These are phyloP conservation scores for Colletotrichum sp. DNA, from an alignment of 2,329 filamentous ascomycete species.

Conservation along the genomic window DNA sequence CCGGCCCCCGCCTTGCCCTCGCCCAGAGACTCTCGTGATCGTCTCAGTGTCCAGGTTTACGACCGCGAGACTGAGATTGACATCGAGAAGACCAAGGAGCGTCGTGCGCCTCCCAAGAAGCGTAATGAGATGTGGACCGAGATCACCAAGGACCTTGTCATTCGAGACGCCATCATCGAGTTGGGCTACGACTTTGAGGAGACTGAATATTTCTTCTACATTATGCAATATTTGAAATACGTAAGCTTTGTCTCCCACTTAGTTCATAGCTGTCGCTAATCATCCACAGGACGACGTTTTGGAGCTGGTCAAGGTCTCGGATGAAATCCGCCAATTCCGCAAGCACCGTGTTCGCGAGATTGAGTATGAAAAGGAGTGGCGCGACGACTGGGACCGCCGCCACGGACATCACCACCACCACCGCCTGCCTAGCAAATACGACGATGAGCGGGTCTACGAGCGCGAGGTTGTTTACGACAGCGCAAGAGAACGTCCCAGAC, in stretches of 20 bases:
- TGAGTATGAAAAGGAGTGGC: constrained; percentile 64
- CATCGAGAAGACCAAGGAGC: constrained; percentile 61
- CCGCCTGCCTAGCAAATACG: constrained; percentile 42
- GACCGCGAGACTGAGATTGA: constrained; percentile 55
- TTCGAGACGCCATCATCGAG: constrained; percentile 84
- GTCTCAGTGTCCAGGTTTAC: constrained; percentile 51
- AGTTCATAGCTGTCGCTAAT: constrained; percentile 33
- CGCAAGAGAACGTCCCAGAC: constrained; percentile 2
- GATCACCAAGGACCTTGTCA: constrained; percentile 91
- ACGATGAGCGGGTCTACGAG: constrained; percentile 71
- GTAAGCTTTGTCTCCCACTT: constrained; percentile 60
- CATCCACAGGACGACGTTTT: constrained; percentile 79
- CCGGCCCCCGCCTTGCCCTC: constrained; percentile 28
- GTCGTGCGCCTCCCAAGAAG: constrained; percentile 46
- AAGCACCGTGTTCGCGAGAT: constrained; percentile 58
- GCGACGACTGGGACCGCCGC: constrained; percentile 54
- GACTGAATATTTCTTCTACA: constrained; percentile 87
- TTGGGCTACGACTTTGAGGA: constrained; percentile 90
- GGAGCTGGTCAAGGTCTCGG: constrained; percentile 80
- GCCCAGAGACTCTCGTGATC: constrained; percentile 37
- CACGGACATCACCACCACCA: constrained; percentile 35
- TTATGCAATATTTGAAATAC: constrained; percentile 88
- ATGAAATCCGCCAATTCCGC: constrained; percentile 75
- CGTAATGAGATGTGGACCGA: constrained; percentile 89
- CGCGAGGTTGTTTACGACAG: constrained; percentile 71